Conservation (phyloP, 306 rosid species). For the Lathyrus aphaca region DNA sequence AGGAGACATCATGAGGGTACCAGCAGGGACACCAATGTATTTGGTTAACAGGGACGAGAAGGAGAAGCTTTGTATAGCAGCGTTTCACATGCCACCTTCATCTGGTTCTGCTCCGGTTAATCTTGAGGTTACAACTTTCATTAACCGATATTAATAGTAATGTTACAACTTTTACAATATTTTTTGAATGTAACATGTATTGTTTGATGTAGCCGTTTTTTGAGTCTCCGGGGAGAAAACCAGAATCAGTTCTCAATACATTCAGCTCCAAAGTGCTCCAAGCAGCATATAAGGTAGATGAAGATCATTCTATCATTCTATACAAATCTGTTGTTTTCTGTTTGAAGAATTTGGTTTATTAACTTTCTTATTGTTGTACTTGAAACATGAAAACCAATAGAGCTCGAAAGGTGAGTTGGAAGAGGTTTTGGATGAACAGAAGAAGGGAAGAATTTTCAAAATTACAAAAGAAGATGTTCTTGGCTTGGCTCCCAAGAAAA, state of each 20-base stretch:
- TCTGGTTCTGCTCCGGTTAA: conserved; percentile 51
- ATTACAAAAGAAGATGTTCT: conserved; percentile 51
- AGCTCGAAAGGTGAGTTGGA: conserved; percentile 39
- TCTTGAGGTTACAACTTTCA: conserved; percentile 45
- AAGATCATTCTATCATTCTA: neutral
- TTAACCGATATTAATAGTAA: neutral
- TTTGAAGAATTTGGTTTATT: neutral
- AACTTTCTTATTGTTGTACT: neutral
- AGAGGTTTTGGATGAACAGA: conserved; percentile 52
- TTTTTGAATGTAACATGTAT: neutral
- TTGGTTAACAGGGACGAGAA: conserved; percentile 62
- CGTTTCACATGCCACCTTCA: conserved; percentile 37
- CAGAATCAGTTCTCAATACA: conserved; percentile 63
- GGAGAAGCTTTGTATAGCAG: conserved; percentile 53
- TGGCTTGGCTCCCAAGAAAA: conserved; percentile 34
- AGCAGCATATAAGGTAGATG: conserved; percentile 55
- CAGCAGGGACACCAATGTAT: conserved; percentile 63
- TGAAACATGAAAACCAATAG: conserved; percentile 28
- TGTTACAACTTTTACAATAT: conserved; percentile 16
- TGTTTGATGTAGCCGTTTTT: conserved; percentile 47
- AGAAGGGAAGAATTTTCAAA: conserved; percentile 51
- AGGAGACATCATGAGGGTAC: conserved; percentile 59
- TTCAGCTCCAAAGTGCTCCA: conserved; percentile 70
- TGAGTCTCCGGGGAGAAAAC: conserved; percentile 55
- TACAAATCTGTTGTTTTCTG: neutral